Conservation (phyloP, 257 asterid genomes). For the Prunella vulgaris region DNA sequence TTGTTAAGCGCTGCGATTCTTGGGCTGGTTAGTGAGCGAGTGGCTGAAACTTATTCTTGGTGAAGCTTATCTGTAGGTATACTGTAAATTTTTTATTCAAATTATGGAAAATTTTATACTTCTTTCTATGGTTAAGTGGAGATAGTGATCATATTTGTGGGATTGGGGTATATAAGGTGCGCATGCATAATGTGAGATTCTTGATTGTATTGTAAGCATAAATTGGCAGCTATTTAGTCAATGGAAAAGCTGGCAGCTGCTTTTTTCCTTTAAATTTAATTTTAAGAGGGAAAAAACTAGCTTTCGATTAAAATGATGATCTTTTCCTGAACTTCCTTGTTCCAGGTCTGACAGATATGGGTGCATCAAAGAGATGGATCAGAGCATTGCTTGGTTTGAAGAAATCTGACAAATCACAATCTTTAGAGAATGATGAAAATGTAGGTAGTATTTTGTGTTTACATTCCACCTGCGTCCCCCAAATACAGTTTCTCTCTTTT, state of each 20-base stretch:
- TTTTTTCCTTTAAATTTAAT: neutral
- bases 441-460: slow-evolving; percentile 40
- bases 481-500: neutral
- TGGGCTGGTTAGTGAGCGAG: slow-evolving; percentile 3
- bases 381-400: slow-evolving; percentile 75
- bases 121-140: slow-evolving; percentile 6
- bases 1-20: neutral
- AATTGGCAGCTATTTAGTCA: neutral
- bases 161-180: slow-evolving; percentile 5
- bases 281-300: slow-evolving; percentile 1
- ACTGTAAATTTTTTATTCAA: slow-evolving; percentile 1
- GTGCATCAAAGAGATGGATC: slow-evolving; percentile 88
- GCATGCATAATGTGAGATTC: slow-evolving; percentile 1
- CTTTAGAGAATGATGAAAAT: slow-evolving; percentile 56
- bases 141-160: neutral
- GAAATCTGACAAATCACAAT: slow-evolving; percentile 64
- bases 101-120: neutral
- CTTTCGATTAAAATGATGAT: slow-evolving; percentile 3
- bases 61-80: neutral
- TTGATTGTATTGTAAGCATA: slow-evolving; percentile 4
- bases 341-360: slow-evolving; percentile 65
- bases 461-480: neutral
- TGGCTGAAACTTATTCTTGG: neutral
- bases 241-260: neutral
- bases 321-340: slow-evolving; percentile 19